These are phyloP conservation scores for Echites panduratus DNA, from an alignment of 257 asterid species.

Conservation along the genomic window DNA sequence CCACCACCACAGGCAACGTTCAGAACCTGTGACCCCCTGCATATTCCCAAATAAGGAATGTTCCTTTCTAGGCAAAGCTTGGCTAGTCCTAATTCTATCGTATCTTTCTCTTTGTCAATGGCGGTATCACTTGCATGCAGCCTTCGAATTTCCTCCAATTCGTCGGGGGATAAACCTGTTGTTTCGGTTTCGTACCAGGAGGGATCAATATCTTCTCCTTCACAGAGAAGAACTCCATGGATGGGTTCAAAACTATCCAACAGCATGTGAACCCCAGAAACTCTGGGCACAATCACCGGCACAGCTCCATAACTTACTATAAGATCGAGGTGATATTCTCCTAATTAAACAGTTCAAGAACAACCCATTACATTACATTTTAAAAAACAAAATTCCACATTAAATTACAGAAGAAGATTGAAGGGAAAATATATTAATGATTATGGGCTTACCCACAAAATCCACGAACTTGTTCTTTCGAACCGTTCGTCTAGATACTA, in stretches of 20 bases:
- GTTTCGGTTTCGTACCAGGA: slow-evolving; percentile 21
- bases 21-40: slow-evolving; percentile 81
- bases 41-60: slow-evolving; percentile 78
- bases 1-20: slow-evolving; percentile 91
- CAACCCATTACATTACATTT: background rate
- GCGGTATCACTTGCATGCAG: slow-evolving; percentile 72
- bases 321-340: slow-evolving; percentile 39
- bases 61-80: slow-evolving; percentile 75
- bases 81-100: slow-evolving; percentile 66
- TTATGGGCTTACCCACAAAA: slow-evolving; percentile 50
- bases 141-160: slow-evolving; percentile 53
- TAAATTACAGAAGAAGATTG: too few species aligned
- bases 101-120: slow-evolving; percentile 68
- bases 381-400: too few species aligned
- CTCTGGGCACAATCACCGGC: slow-evolving; percentile 33
- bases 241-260: slow-evolving; percentile 36
- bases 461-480: slow-evolving; percentile 69
- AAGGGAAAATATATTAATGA: too few species aligned
- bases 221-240: slow-evolving; percentile 36
- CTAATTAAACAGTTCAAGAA: slow-evolving; percentile 1
- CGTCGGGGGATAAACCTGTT: slow-evolving; percentile 36
- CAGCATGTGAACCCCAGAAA: slow-evolving; percentile 29
- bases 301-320: slow-evolving; percentile 38
- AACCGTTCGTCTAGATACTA: slow-evolving; percentile 56
- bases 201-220: slow-evolving; percentile 38